Percentiles rank a stretch among this genome's conserved stretches.
These are phyloP conservation scores for Colletotrichum sp. DNA, from an alignment of 2,329 filamentous ascomycete species.

Conservation along the genomic window DNA sequence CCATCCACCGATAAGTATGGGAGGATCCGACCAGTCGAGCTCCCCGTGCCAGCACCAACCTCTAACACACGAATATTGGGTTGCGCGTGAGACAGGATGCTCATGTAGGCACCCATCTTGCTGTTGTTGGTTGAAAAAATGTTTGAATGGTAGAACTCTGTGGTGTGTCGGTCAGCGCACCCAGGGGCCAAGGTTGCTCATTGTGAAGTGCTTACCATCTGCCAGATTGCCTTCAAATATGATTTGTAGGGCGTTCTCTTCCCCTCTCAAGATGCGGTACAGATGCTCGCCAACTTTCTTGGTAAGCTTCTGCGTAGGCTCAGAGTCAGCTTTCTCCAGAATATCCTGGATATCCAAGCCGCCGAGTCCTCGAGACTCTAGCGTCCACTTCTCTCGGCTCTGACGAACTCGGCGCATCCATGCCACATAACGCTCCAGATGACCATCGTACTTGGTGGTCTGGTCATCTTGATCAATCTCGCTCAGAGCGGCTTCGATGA, in stretches of 20 bases:
- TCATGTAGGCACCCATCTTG: constrained; percentile 1
- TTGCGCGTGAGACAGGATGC: constrained; percentile 28
- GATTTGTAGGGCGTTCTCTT: not conserved
- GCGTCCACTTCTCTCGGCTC: not conserved
- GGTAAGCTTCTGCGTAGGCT: not conserved
- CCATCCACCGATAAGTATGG: constrained; percentile 26
- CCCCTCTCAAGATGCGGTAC: not conserved
- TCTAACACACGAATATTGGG: constrained; percentile 36
- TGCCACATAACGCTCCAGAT: not conserved
- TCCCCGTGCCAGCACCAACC: constrained; percentile 44
- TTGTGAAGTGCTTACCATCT: not conserved
- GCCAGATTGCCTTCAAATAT: not conserved
- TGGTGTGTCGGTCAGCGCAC: not conserved
- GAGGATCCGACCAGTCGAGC: constrained; percentile 40
- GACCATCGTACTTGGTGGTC: not conserved
- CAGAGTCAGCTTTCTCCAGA: not conserved
- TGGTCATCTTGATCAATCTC: not conserved
- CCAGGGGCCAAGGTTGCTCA: not conserved
- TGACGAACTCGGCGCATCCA: not conserved
- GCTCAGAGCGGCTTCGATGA: not conserved
- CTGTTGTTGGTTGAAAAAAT: not conserved
- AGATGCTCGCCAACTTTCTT: not conserved
- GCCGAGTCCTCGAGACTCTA: not conserved
- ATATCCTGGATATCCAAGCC: not conserved
- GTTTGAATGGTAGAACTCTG: not conserved